Conservation (phyloP, 2,329 filamentous ascomycete genomes). For the Talaromyces sp. region DNA sequence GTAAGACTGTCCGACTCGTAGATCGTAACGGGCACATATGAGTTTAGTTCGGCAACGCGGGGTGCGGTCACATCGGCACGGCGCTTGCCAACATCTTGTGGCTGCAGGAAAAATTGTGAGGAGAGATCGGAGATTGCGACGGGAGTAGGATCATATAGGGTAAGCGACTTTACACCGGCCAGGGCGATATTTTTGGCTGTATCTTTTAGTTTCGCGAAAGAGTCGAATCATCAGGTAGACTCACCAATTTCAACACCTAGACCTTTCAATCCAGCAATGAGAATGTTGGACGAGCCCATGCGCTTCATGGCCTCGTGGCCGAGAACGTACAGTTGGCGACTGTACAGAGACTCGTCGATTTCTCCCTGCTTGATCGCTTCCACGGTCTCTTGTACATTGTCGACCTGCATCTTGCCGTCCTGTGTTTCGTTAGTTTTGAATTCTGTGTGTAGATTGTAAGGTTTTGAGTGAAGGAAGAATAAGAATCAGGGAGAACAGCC, state of each 20-base stretch:
- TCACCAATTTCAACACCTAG: slow-evolving; percentile 84
- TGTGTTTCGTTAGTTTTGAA: slow-evolving; percentile 24
- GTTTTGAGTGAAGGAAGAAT: background rate
- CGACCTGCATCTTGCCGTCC: slow-evolving; percentile 61
- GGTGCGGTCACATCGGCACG: slow-evolving; percentile 83
- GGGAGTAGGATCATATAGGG: slow-evolving; percentile 83
- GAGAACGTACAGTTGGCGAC: slow-evolving; percentile 64
- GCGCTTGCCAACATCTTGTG: slow-evolving; percentile 85
- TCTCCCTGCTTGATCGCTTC: slow-evolving; percentile 62
- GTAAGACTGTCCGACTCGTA: slow-evolving; percentile 64
- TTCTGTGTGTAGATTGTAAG: background rate
- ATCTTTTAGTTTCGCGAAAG: background rate
- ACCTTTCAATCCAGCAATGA: slow-evolving; percentile 86
- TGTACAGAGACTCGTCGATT: slow-evolving; percentile 67
- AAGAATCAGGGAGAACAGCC: background rate
- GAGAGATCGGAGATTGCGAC: slow-evolving; percentile 85
- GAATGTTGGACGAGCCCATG: slow-evolving; percentile 93
- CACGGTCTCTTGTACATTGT: slow-evolving; percentile 55
- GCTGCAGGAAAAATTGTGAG: slow-evolving; percentile 92
- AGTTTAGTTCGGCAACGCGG: slow-evolving; percentile 88
- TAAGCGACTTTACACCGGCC: slow-evolving; percentile 95
- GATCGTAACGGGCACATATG: slow-evolving; percentile 85
- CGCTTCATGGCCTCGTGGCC: slow-evolving; percentile 93
- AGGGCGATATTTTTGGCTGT: slow-evolving; percentile 94
- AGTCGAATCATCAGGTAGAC: slow-evolving; percentile 17